Evolutionary conservation across 306 rosid species (phyloP), one percentile per base, ranked within the genome.

Genomic region (Cucurbita pepo): DNA sequence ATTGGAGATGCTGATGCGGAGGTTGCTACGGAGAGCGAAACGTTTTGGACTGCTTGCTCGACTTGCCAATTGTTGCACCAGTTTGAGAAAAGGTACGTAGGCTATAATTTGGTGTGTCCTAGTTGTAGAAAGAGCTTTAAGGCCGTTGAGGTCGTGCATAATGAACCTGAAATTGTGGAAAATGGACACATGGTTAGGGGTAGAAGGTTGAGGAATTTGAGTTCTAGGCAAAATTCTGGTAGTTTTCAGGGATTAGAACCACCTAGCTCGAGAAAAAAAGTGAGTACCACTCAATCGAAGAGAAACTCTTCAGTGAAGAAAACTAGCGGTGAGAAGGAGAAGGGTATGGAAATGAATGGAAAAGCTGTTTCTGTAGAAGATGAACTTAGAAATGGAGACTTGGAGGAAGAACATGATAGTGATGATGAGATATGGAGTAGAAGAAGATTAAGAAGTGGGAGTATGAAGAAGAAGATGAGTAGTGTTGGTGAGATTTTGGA

Each of bases 31-130:
- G 60, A 41, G 57, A 45, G 43, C 4, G 88, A 61, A 44, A 87
- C 98, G 8, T 93, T 90, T 76, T 90, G 97, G 97, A 93, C 96
- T 2, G 83, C 88, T 0, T 93, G 97, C 56, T 81, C 84, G 10
- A 86, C 84, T 54, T 93, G 98, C 76, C 83, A 83, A 61, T 83
- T 90, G 53, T 67, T 87, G 86, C 98, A 93, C 77, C 83, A 87
- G 82, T 93, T 93, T 55, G 88, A 90, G 80, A 87, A 83, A 77
- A 90, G 74, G 85, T 93, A 93, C 60, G 71, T 90, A 43, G 90
- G 83, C 10, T 79, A 85, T 52, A 80, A 75, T 72, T 79, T 93
- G 78, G 83, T 93, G 6, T 93, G 96, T 22, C 98, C 97, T 14
- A 82, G 81, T 58, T 93, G 98, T 63, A 79, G 73, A 55, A 93